These are phyloP conservation scores for Porphyrellus cyaneotinctus DNA, from an alignment of 768 basidiomycete genomes.

Conservation along the genomic window DNA sequence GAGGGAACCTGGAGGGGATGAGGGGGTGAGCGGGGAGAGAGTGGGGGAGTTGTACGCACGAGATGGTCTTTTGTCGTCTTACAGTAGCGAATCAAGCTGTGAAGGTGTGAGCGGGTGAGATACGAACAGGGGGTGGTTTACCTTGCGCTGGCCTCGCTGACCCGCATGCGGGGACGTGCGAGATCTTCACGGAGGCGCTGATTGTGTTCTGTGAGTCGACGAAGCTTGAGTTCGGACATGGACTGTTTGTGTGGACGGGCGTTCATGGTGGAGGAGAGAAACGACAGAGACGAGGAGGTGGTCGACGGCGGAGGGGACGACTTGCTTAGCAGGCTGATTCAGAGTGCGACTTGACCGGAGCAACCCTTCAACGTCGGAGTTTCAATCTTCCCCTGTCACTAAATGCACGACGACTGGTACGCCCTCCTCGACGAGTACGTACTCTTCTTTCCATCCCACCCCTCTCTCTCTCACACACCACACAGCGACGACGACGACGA, in stretches of 20 bases:
- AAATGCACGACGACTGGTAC: constrained; percentile 26
- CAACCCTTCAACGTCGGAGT: constrained; percentile 13
- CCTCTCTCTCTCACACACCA: constrained; percentile 9
- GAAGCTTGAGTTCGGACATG: constrained; percentile 96
- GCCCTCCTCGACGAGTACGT: constrained; percentile 29
- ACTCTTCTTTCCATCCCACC: background rate
- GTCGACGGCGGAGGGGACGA: constrained; percentile 2
- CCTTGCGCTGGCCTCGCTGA: constrained; percentile 90
- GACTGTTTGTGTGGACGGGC: constrained; percentile 84
- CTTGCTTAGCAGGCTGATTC: background rate
- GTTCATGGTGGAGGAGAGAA: constrained; percentile 45
- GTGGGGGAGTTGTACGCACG: constrained; percentile 42
- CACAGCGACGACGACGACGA: constrained; percentile 36
- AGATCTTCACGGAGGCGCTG: constrained; percentile 87
- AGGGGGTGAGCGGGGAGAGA: background rate
- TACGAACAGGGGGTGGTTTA: constrained; percentile 25
- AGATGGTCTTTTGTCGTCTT: constrained; percentile 89
- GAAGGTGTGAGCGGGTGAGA: background rate
- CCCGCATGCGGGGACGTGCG: constrained; percentile 79
- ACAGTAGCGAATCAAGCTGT: constrained; percentile 89
- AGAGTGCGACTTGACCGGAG: background rate
- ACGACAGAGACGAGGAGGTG: background rate
- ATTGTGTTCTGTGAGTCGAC: constrained; percentile 91
- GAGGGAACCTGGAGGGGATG: constrained; percentile 64
- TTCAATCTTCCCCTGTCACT: constrained; percentile 11